A percentile compares a stretch with the other conserved stretches of the same genome.
Evolutionary conservation across 768 basidiomycete species (phyloP).

Genomic region (Gloeopeniophorella convolvens): DNA sequence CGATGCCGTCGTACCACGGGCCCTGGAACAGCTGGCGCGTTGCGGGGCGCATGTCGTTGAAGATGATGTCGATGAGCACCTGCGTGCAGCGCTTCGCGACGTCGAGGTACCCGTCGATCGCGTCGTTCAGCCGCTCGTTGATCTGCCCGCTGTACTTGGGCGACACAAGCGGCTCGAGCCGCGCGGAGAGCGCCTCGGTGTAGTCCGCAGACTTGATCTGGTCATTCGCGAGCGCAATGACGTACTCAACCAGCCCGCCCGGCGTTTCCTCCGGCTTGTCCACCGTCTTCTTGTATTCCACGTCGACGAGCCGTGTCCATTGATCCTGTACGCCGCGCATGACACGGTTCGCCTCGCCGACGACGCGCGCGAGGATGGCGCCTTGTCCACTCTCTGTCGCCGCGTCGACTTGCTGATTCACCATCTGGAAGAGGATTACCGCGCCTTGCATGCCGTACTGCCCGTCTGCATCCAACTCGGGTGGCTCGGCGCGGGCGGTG

Average conservation of each 20-base stretch:
- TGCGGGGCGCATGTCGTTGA: constrained; percentile 89
- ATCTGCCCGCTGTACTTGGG: constrained; percentile 85
- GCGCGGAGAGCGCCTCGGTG: constrained; percentile 75
- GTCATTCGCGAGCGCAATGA: constrained; percentile 95
- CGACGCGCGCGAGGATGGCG: constrained; percentile 83
- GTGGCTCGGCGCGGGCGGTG: constrained; percentile 72
- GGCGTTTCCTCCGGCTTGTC: constrained; percentile 86
- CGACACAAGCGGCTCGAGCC: constrained; percentile 87
- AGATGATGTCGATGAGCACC: constrained; percentile 88
- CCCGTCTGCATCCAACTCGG: constrained; percentile 84
- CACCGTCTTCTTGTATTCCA: constrained; percentile 79
- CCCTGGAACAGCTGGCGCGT: constrained; percentile 78
- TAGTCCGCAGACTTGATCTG: constrained; percentile 96
- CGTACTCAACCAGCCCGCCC: constrained; percentile 89
- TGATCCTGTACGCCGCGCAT: constrained; percentile 85
- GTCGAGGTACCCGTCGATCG: constrained; percentile 97
- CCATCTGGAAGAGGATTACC: constrained; percentile 95
- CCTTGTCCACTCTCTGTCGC: constrained; percentile 96
- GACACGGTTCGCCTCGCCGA: constrained; percentile 80
- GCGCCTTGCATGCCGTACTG: constrained; percentile 86
- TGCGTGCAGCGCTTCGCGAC: constrained; percentile 97
- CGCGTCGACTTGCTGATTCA: constrained; percentile 93
- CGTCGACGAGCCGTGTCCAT: constrained; percentile 79
- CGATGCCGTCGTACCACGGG: constrained; percentile 85
- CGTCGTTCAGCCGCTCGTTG: constrained; percentile 84